Base-by-base conservation (phyloP, 306 rosid genomes). In the Cucurbita argyrosperma region DNA sequence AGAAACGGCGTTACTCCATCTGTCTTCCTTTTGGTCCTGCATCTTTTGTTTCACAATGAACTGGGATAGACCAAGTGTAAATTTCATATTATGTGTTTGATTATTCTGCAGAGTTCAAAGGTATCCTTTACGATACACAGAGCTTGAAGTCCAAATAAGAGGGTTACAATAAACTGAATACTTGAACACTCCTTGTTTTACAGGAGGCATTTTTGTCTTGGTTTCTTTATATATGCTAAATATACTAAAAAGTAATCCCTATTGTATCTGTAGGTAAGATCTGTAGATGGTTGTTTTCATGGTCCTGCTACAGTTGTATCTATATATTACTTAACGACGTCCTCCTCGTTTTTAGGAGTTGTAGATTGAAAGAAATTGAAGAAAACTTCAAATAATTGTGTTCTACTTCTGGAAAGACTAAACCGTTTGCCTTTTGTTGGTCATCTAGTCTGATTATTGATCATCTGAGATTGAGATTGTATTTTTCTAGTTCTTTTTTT, bases 31-130 rank as follows among this genome's bases (percentile, higher is more conserved):
- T 79, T 70, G 21, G 5, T 40, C 67, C 55, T 74, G 75, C 79
- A 66, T 76, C 65, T 83, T 61, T 79, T 69, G 88, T 75, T 82
- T 84, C 87, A 88, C 85, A 87, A 79, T 87, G 84, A 79, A 88
- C 83, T 84, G 80, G 82, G 65, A 81, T 83, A 79, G 84, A 89
- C 86, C 72, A 76, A 81, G 72, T 92, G 92, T 90, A 88, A 83
- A 92, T 88, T 85, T 90, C 88, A 88, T 78, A 80, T 80, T 79
- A 82, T 80, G 77, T 80, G 82, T 77, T 85, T 85, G 88, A 74
- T 66, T 81, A 79, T 42, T 78, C 80, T 76, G 68, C 81, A 43
- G 81, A 79, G 64, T 57, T 66, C 39, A 66, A 42, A 69, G 74
- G 72, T 70, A 80, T 82, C 80, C 81, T 79, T 23, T 76, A 71